These are phyloP conservation scores for Hypoxylon lienhwacheense DNA, from an alignment of 495 filamentous ascomycete species.

Conservation along the genomic window DNA sequence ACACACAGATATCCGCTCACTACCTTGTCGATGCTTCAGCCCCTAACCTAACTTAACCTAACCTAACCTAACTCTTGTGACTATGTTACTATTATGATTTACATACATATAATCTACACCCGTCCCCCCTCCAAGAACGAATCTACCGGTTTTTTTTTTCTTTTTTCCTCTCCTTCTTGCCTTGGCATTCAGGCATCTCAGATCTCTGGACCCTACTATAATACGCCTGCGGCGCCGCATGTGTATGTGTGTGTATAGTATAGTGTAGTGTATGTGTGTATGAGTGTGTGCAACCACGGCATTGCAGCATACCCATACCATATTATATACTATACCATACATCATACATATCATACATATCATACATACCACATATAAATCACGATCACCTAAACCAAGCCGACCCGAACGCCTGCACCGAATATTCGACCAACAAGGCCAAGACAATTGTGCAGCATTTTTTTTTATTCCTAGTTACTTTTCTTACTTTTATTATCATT, in stretches of 20 bases:
- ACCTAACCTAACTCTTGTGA: neutral
- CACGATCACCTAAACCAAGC: conserved; percentile 16
- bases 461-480: conserved; percentile 8
- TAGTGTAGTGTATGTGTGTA: too few species aligned
- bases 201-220: conserved; percentile 32
- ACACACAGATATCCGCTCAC: conserved; percentile 20
- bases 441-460: conserved; percentile 20
- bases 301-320: conserved; percentile 25
- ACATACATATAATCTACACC: too few species aligned
- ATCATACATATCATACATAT: too few species aligned
- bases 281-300: conserved; percentile 27
- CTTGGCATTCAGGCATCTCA: conserved; percentile 38
- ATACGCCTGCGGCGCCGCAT: conserved; percentile 9
- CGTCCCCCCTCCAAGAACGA: conserved; percentile 22
- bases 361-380: conserved; percentile 15
- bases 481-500: too few species aligned
- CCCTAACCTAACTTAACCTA: conserved; percentile 9
- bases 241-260: too few species aligned
- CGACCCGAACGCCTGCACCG: conserved; percentile 23
- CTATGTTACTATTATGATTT: conserved; percentile 25
- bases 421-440: conserved; percentile 35
- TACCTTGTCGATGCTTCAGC: conserved; percentile 5
- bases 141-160: conserved; percentile 9
- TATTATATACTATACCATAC: conserved; percentile 1
- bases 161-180: conserved; percentile 20